Base-by-base conservation (phyloP, 345 rosid species). In the Acer negundo region DNA sequence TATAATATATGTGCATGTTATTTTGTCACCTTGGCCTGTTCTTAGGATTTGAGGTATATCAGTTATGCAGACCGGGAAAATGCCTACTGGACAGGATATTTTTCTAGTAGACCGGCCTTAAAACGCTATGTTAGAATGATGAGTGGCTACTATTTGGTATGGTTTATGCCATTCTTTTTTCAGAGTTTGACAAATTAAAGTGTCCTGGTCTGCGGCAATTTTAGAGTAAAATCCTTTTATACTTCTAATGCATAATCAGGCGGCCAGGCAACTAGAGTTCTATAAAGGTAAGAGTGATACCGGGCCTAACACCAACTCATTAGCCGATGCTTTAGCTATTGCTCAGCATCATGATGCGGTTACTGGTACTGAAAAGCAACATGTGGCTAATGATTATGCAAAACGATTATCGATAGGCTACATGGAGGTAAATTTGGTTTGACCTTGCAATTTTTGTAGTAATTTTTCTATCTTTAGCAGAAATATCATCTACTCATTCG, bases 281-380 rank as follows among this genome's bases (percentile, higher is more conserved):
- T 93, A 90, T 84, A 85, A 75, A 84, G 98, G 99, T 75, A 90
- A 90, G 84, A 90, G 78, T 77, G 70, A 77, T 69, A 63, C 83
- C 63, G 91, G 97, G 61, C 90, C 90, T 28, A 94, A 86, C 65
- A 92, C 98, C 61, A 93, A 92, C 82, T 86, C 88, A 17, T 77
- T 96, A 81, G 99, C 95, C 5, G 98, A 96, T 88, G 94, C 98
- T 61, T 70, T 96, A 76, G 99, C 98, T 61, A 91, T 90, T 85
- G 93, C 97, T 75, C 99, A 96, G 75, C 99, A 96, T 86, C 99
- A 96, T 77, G 99, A 96, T 69, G 99, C 94, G 62, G 98, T 96
- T 80, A 80, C 91, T 64, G 99, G 98, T 78, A 96, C 99, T 53
- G 92, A 90, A 64, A 85, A 90, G 87, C 97, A 96, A 76, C 99